Base-by-base conservation (phyloP, 2,329 filamentous ascomycete genomes). In the Nannizzia gypsea region DNA sequence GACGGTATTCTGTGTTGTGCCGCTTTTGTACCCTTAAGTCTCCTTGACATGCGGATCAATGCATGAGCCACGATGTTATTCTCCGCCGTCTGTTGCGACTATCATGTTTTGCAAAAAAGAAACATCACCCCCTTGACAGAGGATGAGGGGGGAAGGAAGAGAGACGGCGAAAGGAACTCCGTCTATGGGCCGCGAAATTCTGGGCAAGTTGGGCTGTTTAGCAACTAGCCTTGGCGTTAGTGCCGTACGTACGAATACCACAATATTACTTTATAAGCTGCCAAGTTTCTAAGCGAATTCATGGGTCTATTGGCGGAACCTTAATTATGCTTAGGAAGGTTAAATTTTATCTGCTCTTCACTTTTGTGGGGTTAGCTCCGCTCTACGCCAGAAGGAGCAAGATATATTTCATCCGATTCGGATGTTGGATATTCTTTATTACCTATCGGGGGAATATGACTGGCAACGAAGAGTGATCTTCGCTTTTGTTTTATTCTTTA, bases 281-380 rank as follows among this genome's bases (percentile, higher is more conserved):
- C 54, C 54, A 56, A 56, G 54, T n/a, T 28, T 38, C 13, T 56
- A 56, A 56, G 54, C 54, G 54, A 56, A 42, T 38, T 34, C 54
- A 13, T 24, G 54, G 54, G 54, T 40, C 34, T 31, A 56, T 22
- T 40, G 22, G 38, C 54, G 54, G 54, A 56, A 56, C 34, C 31
- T 40, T 56, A 56, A 56, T 56, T 56, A 56, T 56, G 54, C 54
- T 56, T 56, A 56, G 31, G 48, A 54, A 54, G 48, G 26, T 54
- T 54, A 54, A 54, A 31, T 54, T 54, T 6, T 26, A 48, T 48
- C 44, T 22, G 3, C n/a, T 20, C 11, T 17, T 31, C 48, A 6
- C 26, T n/a, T 54, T 34, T 54, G 48, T 54, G 48, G 48, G 48
- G 48, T 48, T 48, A 9, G 20, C 20, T 48, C 44, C 44, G 44